phyloP scores from a whole-genome alignment of 768 basidiomycete genomes.

The Lactifluus volemus region DNA sequence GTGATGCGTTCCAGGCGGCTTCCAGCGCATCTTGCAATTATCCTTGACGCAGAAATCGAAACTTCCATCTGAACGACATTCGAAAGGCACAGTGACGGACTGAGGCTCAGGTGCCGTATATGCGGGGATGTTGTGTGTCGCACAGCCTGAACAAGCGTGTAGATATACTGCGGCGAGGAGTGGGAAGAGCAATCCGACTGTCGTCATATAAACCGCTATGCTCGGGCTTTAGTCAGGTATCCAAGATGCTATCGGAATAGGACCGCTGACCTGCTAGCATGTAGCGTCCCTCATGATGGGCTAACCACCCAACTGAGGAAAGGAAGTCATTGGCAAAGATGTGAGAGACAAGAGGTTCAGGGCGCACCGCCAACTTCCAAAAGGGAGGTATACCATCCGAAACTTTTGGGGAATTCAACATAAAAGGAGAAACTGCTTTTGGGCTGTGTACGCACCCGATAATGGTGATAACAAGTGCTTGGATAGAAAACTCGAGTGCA shows the following conservation, averaged over 20 bases:
- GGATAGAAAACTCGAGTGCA: slow-evolving; percentile 9
- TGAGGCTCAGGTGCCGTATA: slow-evolving; percentile 25
- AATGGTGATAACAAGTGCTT: slow-evolving; percentile 9
- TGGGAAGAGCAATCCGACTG: slow-evolving; percentile 4
- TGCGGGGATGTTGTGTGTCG: slow-evolving; percentile 19
- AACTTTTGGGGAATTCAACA: background rate
- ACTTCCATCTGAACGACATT: slow-evolving; percentile 16
- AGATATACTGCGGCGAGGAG: slow-evolving; percentile 6
- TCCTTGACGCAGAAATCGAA: slow-evolving; percentile 18
- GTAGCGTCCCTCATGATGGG: slow-evolving; percentile 2
- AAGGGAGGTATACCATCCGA: slow-evolving; percentile 15
- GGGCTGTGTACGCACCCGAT: slow-evolving; percentile 12
- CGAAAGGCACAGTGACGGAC: slow-evolving; percentile 16
- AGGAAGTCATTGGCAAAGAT: background rate
- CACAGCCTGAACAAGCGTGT: slow-evolving; percentile 12
- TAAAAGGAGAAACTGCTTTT: background rate
- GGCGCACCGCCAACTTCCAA: slow-evolving; percentile 17
- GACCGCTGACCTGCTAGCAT: slow-evolving; percentile 6
- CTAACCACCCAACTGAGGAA: slow-evolving; percentile 16
- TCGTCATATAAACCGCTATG: slow-evolving; percentile 11
- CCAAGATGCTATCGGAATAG: background rate
- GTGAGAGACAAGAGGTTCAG: background rate
- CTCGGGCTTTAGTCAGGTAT: background rate
- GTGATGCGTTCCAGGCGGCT: slow-evolving; percentile 20
- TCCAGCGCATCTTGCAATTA: slow-evolving; percentile 19